Conservation (phyloP, 352 stramenopile species). For the Thraustochytrium sp. region DNA sequence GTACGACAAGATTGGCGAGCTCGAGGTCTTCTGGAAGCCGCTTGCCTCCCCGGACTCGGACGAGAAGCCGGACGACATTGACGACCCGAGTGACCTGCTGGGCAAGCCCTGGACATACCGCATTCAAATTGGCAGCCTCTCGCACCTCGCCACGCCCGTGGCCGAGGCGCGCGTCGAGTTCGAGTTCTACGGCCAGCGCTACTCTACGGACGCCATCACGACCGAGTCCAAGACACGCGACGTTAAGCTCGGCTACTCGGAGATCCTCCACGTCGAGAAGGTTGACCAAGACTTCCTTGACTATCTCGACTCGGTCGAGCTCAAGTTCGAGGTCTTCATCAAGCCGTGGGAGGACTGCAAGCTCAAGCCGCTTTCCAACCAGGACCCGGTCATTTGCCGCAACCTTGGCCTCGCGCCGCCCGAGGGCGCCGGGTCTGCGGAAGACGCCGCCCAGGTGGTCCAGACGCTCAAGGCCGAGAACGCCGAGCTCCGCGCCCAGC, state of each 20-base stretch:
- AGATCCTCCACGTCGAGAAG: conserved; percentile 71
- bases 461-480: conserved; percentile 42
- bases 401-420: conserved; percentile 34
- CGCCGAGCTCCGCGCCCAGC: neutral
- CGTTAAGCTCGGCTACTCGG: conserved; percentile 73
- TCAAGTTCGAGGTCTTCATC: conserved; percentile 78
- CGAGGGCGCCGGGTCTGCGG: neutral
- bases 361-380: conserved; percentile 68
- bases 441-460: neutral
- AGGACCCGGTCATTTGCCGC: conserved; percentile 63
- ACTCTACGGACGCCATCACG: conserved; percentile 80
- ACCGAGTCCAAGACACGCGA: conserved; percentile 72
- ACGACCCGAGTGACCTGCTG: conserved; percentile 55
- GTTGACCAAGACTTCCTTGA: conserved; percentile 77
- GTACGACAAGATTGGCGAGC: conserved; percentile 84
- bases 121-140: conserved; percentile 43
- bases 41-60: conserved; percentile 53
- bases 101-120: conserved; percentile 81
- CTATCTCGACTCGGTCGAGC: conserved; percentile 67
- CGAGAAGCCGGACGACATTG: conserved; percentile 44
- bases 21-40: conserved; percentile 78
- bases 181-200: conserved; percentile 81
- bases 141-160: conserved; percentile 74
- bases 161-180: conserved; percentile 84
- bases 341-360: conserved; percentile 65